phyloP scores from a whole-genome alignment of 768 basidiomycete genomes.

The Austroboletus eburneus region DNA sequence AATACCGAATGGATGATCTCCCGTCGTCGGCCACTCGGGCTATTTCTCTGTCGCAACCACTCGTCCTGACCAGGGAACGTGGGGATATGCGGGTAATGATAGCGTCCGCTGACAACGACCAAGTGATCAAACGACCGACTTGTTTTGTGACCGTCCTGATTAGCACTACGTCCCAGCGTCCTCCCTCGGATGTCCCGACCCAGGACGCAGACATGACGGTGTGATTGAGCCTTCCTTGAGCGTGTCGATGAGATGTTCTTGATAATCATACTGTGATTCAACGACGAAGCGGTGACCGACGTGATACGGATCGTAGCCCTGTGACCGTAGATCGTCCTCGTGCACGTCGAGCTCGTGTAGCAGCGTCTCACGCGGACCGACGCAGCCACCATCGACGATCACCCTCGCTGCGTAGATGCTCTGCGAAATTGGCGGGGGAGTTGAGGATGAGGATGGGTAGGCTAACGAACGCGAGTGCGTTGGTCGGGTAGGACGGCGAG shows the following conservation, averaged over 20 bases:
- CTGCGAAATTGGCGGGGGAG: constrained; percentile 48
- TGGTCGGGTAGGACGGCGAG: constrained; percentile 42
- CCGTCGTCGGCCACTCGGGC: constrained; percentile 20
- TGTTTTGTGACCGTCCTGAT: constrained; percentile 16
- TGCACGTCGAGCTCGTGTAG: constrained; percentile 37
- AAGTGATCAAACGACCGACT: constrained; percentile 47
- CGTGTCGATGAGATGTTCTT: constrained; percentile 30
- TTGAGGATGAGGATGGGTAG: constrained; percentile 46
- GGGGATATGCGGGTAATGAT: constrained; percentile 47
- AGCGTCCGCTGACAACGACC: constrained; percentile 52
- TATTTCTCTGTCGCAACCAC: constrained; percentile 38
- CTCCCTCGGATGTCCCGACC: constrained; percentile 36
- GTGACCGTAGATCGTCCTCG: constrained; percentile 37
- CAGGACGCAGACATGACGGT: constrained; percentile 41
- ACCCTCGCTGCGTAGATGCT: constrained; percentile 43
- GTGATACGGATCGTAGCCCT: constrained; percentile 46
- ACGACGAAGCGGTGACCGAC: constrained; percentile 44
- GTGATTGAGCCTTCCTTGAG: constrained; percentile 35
- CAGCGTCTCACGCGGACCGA: constrained; percentile 39
- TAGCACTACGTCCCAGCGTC: constrained; percentile 42
- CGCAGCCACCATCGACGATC: constrained; percentile 39
- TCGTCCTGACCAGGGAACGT: constrained; percentile 44
- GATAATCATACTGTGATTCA: constrained; percentile 35
- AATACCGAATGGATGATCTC: constrained; percentile 51
- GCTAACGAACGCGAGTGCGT: constrained; percentile 53